Conservation (phyloP, 225 moss, liverwort and hornwort genomes). For the Polytrichum formosum region DNA sequence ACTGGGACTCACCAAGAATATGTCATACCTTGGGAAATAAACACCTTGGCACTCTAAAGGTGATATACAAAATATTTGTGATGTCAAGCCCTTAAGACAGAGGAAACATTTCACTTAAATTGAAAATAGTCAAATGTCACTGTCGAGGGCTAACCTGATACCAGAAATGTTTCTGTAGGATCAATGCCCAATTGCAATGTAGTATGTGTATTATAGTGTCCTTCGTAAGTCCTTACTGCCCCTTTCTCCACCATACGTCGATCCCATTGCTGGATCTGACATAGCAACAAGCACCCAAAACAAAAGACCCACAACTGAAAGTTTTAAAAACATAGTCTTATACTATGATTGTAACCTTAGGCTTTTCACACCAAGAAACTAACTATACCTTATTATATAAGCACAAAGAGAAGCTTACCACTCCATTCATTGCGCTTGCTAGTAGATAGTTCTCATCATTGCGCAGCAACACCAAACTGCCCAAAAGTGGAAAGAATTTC, state of each 20-base stretch:
- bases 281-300: slow-evolving; percentile 12
- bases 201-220: slow-evolving; percentile 74
- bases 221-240: slow-evolving; percentile 68
- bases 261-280: slow-evolving; percentile 91
- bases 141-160: slow-evolving; percentile 47
- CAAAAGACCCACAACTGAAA: background rate
- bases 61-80: too few relatives aligned
- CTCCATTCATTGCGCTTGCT: slow-evolving; percentile 96
- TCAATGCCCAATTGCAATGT: slow-evolving; percentile 76
- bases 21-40: too few relatives aligned
- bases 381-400: too few relatives aligned
- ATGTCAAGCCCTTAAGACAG: background rate
- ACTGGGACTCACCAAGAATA: too few relatives aligned
- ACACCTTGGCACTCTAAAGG: too few relatives aligned
- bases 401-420: slow-evolving; percentile 37
- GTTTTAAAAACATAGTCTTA: background rate
- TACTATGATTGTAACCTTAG: too few relatives aligned
- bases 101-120: background rate
- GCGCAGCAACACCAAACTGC: slow-evolving; percentile 68
- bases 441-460: slow-evolving; percentile 74
- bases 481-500: slow-evolving; percentile 13
- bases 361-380: too few relatives aligned
- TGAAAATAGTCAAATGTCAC: background rate
- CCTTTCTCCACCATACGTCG: slow-evolving; percentile 68
- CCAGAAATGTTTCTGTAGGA: slow-evolving; percentile 76